Evolutionary conservation across 257 asterid genomes (phyloP).

Genomic region (Cruciata laevipes): DNA sequence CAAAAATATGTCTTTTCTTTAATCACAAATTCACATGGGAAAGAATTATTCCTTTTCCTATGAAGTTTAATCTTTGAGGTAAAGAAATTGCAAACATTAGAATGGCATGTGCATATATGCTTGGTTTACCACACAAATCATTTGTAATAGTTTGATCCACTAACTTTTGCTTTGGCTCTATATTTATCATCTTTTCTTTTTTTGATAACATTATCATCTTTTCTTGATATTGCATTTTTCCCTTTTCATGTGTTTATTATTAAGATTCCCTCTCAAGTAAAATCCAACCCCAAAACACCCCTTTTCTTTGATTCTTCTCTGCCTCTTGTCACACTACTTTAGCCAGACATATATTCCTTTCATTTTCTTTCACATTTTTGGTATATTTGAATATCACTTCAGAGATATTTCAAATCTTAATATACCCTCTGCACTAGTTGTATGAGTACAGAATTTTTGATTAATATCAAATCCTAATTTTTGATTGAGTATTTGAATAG

Average conservation of each 20-base stretch:
- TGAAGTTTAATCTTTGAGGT: conserved; percentile 2
- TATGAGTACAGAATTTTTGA: too few relatives aligned
- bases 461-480: too few relatives aligned
- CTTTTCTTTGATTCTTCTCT: conserved; percentile 1
- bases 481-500: too few relatives aligned
- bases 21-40: conserved; percentile 30
- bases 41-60: conserved; percentile 13
- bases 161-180: neutral
- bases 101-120: conserved; percentile 13
- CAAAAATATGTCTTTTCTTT: conserved; percentile 27
- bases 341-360: neutral
- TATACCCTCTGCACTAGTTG: too few relatives aligned
- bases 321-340: neutral
- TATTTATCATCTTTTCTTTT: neutral
- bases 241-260: neutral
- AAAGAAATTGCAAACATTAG: neutral
- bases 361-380: neutral
- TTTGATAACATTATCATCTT: too few relatives aligned
- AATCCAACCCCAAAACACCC: conserved; percentile 4
- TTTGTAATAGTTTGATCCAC: neutral
- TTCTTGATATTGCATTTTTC: too few relatives aligned
- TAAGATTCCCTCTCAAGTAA: conserved; percentile 8
- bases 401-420: too few relatives aligned
- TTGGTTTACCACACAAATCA: neutral
- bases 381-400: neutral